Evolutionary conservation across 2,329 filamentous ascomycete genomes (phyloP), one percentile per base, ranked within the genome.

Genomic region (Fusarium floridanum): DNA sequence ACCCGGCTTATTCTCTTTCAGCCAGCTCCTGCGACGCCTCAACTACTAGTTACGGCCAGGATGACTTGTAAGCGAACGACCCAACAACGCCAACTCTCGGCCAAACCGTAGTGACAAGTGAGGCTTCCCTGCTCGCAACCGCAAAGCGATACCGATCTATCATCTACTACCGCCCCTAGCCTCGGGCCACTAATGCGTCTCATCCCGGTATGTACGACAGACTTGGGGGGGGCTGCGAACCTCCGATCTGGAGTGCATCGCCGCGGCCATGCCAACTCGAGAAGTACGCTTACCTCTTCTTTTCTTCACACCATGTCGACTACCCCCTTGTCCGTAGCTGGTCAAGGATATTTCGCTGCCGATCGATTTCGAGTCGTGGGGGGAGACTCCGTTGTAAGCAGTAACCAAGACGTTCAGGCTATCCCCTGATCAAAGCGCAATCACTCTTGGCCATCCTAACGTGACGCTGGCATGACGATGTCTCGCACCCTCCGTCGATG

Each of bases 161-260:
- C 66, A 41, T 67, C 55, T 29, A 61, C 60, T 61, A 64, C 56
- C 20, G 53, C 56, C 56, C 43, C 56, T 71, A 64, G 67, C 56
- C 62, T 66, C 39, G 57, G 32, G 72, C 67, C 74, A 76, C 77
- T 79, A 79, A 79, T 78, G 76, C 74, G 71, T 74, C 71, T 78
- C 77, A 78, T 77, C 74, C 77, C 53, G 67, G 70, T 39, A 55
- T 70, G 56, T 66, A 67, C 41, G 64, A 64, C 68, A 57, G 61
- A 67, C 24, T 48, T 56, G 43, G 22, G 5, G 39, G 39, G 56
- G 63, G 43, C 64, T 69, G 48, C 55, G 59, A 65, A 66, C 57
- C 55, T 72, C 61, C 60, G 59, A 73, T 73, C 65, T 64, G 59
- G 48, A 48, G 22, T 48, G 61, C 59, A 24, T 53, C 60, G 62